Evolutionary conservation across 2,329 filamentous ascomycete genomes (phyloP).

Genomic region (Anthostomella pinea): DNA sequence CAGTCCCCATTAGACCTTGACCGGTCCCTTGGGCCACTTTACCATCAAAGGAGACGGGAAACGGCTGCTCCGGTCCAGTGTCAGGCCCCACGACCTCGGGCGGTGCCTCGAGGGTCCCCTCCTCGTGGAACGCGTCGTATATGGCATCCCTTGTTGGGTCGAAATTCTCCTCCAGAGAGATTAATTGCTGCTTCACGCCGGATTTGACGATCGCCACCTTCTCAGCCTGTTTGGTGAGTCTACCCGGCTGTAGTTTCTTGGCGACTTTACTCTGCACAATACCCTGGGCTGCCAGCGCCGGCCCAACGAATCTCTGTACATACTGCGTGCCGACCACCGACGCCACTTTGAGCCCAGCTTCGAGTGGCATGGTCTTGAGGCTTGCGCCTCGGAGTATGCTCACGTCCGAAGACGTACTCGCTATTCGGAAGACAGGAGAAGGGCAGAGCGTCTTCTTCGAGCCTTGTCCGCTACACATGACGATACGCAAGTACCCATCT

Average conservation of each 20-base stretch:
- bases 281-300: slow-evolving; percentile 38
- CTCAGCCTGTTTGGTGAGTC: slow-evolving; percentile 40
- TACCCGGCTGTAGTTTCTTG: slow-evolving; percentile 26
- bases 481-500: slow-evolving; percentile 68
- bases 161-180: slow-evolving; percentile 36
- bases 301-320: slow-evolving; percentile 42
- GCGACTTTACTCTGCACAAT: slow-evolving; percentile 41
- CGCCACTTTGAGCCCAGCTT: slow-evolving; percentile 59
- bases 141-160: slow-evolving; percentile 31
- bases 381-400: slow-evolving; percentile 64
- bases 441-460: slow-evolving; percentile 55
- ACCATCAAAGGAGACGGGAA: slow-evolving; percentile 51
- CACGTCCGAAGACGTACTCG: slow-evolving; percentile 60
- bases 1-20: slow-evolving; percentile 37
- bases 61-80: slow-evolving; percentile 50
- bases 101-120: slow-evolving; percentile 32
- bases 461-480: slow-evolving; percentile 52
- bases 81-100: slow-evolving; percentile 45
- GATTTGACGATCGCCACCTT: slow-evolving; percentile 37
- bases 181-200: slow-evolving; percentile 31
- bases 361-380: slow-evolving; percentile 61
- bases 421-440: slow-evolving; percentile 67
- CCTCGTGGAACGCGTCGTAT: slow-evolving; percentile 36
- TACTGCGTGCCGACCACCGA: slow-evolving; percentile 46
- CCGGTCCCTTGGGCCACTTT: slow-evolving; percentile 46